Evolutionary conservation across 2,329 filamentous ascomycete species (phyloP).

Genomic region (Fusarium euwallaceae): DNA sequence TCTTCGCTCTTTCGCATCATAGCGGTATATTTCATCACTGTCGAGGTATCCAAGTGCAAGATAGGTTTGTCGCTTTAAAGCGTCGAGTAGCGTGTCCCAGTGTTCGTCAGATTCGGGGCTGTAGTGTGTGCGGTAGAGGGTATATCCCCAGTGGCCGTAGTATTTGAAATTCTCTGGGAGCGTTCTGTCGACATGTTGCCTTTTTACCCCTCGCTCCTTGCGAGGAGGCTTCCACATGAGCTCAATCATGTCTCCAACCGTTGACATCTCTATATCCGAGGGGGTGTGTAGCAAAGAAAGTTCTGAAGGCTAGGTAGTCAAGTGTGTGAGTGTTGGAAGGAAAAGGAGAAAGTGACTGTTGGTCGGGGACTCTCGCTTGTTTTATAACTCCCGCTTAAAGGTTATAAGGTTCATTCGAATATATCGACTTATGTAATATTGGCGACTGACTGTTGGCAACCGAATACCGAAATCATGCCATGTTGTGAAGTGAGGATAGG

Average conservation of each 20-base stretch:
- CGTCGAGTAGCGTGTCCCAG: slow-evolving; percentile 13
- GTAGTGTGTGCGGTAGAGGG: slow-evolving; percentile 24
- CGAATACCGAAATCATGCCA: too few species aligned
- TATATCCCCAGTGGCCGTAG: slow-evolving; percentile 22
- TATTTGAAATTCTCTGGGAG: slow-evolving; percentile 20
- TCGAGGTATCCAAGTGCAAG: slow-evolving; percentile 11
- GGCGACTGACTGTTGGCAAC: too few species aligned
- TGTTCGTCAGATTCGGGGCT: slow-evolving; percentile 1
- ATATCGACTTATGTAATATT: background rate
- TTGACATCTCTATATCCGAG: slow-evolving; percentile 5
- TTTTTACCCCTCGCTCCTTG: background rate
- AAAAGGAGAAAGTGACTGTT: background rate
- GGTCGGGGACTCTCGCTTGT: background rate
- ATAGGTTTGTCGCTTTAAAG: slow-evolving; percentile 5
- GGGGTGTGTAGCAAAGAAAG: background rate
- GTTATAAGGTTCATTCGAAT: background rate
- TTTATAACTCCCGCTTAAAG: background rate
- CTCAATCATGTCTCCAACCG: slow-evolving; percentile 1
- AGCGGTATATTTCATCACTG: background rate
- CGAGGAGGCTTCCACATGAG: slow-evolving; percentile 8
- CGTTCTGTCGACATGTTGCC: background rate
- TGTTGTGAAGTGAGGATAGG: too few species aligned
- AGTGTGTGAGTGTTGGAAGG: background rate
- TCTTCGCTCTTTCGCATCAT: background rate
- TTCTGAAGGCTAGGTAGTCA: background rate